These are phyloP conservation scores for Penicillium sp. DNA, from an alignment of 2,329 filamentous ascomycete species.

Conservation along the genomic window DNA sequence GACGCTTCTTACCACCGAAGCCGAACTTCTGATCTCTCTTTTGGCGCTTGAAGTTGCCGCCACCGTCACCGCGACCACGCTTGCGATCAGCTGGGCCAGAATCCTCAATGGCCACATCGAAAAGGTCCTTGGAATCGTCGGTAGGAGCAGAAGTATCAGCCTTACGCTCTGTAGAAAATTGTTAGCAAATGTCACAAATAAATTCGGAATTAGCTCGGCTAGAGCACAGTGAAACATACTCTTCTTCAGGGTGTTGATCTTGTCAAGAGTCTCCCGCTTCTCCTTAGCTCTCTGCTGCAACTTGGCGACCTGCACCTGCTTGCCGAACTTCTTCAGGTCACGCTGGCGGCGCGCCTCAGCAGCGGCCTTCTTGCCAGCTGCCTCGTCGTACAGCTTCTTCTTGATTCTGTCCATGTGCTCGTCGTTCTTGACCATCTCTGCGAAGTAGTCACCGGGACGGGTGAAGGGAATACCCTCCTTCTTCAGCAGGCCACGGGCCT, in stretches of 20 bases:
- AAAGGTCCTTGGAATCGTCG: constrained; percentile 76
- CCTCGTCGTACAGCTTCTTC: constrained; percentile 87
- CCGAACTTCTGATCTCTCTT: constrained; percentile 96
- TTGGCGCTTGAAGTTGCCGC: constrained; percentile 66
- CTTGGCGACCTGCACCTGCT: constrained; percentile 95
- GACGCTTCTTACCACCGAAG: constrained; percentile 93
- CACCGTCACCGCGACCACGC: constrained; percentile 45
- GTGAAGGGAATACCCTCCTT: constrained; percentile 84
- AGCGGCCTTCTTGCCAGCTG: constrained; percentile 86
- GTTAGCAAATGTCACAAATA: neutral
- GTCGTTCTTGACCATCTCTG: constrained; percentile 98
- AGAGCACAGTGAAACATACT: constrained; percentile 62
- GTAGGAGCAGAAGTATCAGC: constrained; percentile 60
- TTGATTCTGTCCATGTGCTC: constrained; percentile 98
- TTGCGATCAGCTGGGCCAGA: constrained; percentile 57
- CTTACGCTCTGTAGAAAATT: constrained; percentile 69
- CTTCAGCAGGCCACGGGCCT: constrained; percentile 72
- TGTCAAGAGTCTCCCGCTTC: constrained; percentile 90
- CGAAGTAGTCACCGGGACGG: constrained; percentile 91
- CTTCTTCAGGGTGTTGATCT: constrained; percentile 92
- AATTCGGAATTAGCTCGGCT: neutral
- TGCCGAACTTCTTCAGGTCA: constrained; percentile 98
- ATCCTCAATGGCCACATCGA: constrained; percentile 83
- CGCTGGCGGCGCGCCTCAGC: constrained; percentile 88
- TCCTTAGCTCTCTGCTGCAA: constrained; percentile 90